A percentile compares a stretch with the other conserved stretches of the same genome.
phyloP scores from a whole-genome alignment of 805 yeast species.

The Lachancea fermentati region DNA sequence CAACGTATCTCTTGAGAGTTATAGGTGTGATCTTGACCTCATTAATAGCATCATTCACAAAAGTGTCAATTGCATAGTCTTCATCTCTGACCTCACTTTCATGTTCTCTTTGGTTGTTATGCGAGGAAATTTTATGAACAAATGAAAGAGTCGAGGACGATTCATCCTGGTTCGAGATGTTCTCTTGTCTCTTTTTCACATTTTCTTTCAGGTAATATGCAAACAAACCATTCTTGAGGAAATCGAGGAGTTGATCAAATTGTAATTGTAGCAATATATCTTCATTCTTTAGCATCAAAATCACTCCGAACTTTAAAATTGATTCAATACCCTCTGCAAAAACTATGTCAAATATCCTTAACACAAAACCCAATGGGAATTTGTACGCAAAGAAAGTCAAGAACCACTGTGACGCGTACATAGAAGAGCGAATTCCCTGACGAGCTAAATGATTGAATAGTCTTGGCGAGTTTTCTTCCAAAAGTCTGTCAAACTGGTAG shows the following conservation, averaged over 20 bases:
- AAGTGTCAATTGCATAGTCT: conserved; percentile 59
- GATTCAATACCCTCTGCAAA: conserved; percentile 91
- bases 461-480: conserved; percentile 71
- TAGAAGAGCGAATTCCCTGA: conserved; percentile 85
- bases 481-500: conserved; percentile 83
- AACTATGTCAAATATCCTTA: conserved; percentile 81
- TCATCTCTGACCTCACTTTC: conserved; percentile 21
- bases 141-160: conserved; percentile 1
- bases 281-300: conserved; percentile 68
- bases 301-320: conserved; percentile 75
- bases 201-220: conserved; percentile 51
- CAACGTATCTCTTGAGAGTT: conserved; percentile 60
- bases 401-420: conserved; percentile 99
- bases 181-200: conserved; percentile 13
- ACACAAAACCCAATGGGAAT: conserved; percentile 83
- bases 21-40: conserved; percentile 67
- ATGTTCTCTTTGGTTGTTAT: background rate
- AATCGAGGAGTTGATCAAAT: conserved; percentile 74
- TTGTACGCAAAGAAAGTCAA: conserved; percentile 91
- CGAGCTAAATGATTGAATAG: conserved; percentile 70
- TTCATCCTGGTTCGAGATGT: background rate
- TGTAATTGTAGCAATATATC: conserved; percentile 49
- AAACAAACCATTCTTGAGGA: conserved; percentile 74
- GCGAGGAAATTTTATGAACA: background rate
- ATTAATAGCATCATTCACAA: conserved; percentile 70